A percentile compares a stretch with the other conserved stretches of the same genome.
Conservation (phyloP, 2,329 filamentous ascomycete species). For the Ramularia collo-cygni region DNA sequence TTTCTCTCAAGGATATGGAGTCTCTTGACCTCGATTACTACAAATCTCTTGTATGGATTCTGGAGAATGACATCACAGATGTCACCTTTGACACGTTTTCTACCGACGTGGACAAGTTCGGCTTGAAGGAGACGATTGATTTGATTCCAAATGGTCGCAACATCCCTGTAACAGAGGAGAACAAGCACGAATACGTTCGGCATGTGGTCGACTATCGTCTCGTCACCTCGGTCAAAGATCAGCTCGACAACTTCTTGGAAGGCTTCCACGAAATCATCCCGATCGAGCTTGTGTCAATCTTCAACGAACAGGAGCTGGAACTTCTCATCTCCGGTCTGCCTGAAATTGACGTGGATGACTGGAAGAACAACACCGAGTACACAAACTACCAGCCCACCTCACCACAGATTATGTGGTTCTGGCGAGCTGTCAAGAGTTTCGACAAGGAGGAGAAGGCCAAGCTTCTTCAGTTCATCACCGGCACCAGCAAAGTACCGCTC, state of each 20-base stretch:
- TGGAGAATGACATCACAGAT: constrained; percentile 97
- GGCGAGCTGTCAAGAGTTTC: constrained; percentile 92
- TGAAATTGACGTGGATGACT: constrained; percentile 96
- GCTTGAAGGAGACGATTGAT: constrained; percentile 79
- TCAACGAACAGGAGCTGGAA: constrained; percentile 97
- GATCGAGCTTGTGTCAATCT: constrained; percentile 87
- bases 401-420: constrained; percentile 99
- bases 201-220: constrained; percentile 91
- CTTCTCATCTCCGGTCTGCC: constrained; percentile 92
- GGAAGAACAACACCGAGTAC: constrained; percentile 98
- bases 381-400: constrained; percentile 95
- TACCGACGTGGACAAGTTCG: constrained; percentile 88
- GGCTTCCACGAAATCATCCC: constrained; percentile 98
- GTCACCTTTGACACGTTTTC: constrained; percentile 96
- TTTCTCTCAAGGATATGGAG: constrained; percentile 99
- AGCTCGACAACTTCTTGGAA: constrained; percentile 75
- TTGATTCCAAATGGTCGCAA: constrained; percentile 82
- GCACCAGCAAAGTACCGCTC: constrained; percentile 94
- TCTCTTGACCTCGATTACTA: constrained; percentile 98
- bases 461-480: constrained; percentile 93
- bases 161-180: constrained; percentile 90
- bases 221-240: constrained; percentile 83
- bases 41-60: constrained; percentile 97
- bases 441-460: constrained; percentile 99
- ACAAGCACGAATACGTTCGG: constrained; percentile 96